Base-by-base conservation (phyloP, 306 rosid genomes). In the Glycine latifolia region DNA sequence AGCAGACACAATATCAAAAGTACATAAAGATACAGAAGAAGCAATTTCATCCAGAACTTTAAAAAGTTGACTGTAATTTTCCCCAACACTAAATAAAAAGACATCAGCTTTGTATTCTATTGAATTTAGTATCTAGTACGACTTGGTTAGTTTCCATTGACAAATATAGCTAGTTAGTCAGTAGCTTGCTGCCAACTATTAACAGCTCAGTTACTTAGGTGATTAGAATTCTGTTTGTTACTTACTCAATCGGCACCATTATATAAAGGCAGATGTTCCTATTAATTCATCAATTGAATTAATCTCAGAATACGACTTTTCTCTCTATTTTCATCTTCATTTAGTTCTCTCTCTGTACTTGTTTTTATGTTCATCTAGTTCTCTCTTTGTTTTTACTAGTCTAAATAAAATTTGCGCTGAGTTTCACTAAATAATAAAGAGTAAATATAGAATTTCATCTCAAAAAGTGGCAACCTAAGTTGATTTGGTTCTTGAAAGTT, bases 1-100 rank as follows among this genome's bases (percentile, higher is more conserved):
- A 78, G 43, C 52, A 84, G 56, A 16, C 73, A 72, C 53, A 59
- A 37, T 44, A 53, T 46, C 37, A 58, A 55, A 46, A 47, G 47
- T 46, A 52, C 58, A 50, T 15, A 43, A 58, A 61, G 2, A 54
- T 14, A 50, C 8, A 33, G 13, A 53, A n/a, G 60, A 53, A 78
- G 60, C n/a, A 63, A 76, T 14, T 47, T 12, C 60, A 65, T 26
- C 26, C 60, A 67, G n/a, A 77, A 41, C 70, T 26, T 43, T 4
- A 41, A 69, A 44, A 8, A 11, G 1, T 5, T 11, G 2, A 35
- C 15, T 12, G 14, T 26, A 26, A 26, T 58, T 50, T 83, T 54
- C 4, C 15, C 54, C 20, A 17, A 17, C n/a, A 53, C 41, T n/a
- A 76, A 15, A 62, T 31, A 47, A 47, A 73, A 54, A 55, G 44